Percentiles rank a stretch among this genome's conserved stretches.
Evolutionary conservation across 2,329 filamentous ascomycete genomes (phyloP).

Genomic region (Westerdykella sp.): DNA sequence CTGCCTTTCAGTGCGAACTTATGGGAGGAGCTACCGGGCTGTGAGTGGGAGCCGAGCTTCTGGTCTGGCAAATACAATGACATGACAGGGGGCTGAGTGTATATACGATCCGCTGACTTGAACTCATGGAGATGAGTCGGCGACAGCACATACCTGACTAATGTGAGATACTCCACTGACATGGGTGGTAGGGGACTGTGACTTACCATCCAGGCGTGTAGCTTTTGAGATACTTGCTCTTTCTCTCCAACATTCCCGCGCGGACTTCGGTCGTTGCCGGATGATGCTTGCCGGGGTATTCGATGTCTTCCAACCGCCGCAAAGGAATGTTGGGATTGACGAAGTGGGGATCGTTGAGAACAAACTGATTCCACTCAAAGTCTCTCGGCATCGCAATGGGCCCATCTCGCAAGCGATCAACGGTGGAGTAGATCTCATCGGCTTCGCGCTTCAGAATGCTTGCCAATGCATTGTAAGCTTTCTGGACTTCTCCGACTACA

Average conservation of each 20-base stretch:
- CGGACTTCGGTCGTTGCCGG: slow-evolving; percentile 77
- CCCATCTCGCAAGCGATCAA: slow-evolving; percentile 75
- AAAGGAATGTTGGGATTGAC: slow-evolving; percentile 78
- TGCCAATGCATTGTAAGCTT: slow-evolving; percentile 91
- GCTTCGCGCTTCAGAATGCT: slow-evolving; percentile 88
- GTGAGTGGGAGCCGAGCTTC: slow-evolving; percentile 87
- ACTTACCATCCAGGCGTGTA: slow-evolving; percentile 90
- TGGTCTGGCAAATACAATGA: slow-evolving; percentile 92
- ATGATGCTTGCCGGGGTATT: slow-evolving; percentile 86
- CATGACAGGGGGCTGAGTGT: slow-evolving; percentile 82
- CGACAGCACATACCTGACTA: slow-evolving; percentile 79
- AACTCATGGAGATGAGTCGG: slow-evolving; percentile 97
- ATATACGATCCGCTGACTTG: slow-evolving; percentile 89
- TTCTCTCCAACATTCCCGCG: slow-evolving; percentile 86
- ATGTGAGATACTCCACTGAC: slow-evolving; percentile 6
- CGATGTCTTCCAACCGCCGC: slow-evolving; percentile 71
- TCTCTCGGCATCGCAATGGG: slow-evolving; percentile 93
- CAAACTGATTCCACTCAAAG: slow-evolving; percentile 80
- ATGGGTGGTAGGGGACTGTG: neutral
- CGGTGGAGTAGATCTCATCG: slow-evolving; percentile 68
- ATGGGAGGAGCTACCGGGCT: slow-evolving; percentile 75
- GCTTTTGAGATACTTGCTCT: slow-evolving; percentile 98
- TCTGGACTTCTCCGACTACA: slow-evolving; percentile 94
- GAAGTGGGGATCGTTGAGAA: slow-evolving; percentile 75
- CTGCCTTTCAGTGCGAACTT: slow-evolving; percentile 94